Percentiles rank a stretch among this genome's conserved stretches.
These are phyloP conservation scores for Psilocybe mexicana DNA, from an alignment of 1,284 basidiomycete species.

Conservation along the genomic window DNA sequence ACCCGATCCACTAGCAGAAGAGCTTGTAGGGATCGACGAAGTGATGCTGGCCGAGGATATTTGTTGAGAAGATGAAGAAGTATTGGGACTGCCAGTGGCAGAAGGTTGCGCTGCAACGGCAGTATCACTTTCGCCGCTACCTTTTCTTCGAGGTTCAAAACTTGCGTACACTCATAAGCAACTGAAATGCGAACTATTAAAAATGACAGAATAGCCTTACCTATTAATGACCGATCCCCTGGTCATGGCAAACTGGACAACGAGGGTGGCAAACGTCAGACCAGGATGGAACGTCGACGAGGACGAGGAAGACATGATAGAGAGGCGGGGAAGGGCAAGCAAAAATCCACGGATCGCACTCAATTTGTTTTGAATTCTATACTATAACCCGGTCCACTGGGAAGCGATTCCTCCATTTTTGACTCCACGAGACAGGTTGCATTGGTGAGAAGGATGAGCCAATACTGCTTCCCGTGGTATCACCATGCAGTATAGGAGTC, in stretches of 20 bases:
- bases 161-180: background rate
- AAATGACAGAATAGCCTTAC: constrained; percentile 1
- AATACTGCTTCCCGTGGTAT: constrained; percentile 7
- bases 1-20: background rate
- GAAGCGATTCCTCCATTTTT: constrained; percentile 4
- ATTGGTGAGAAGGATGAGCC: constrained; percentile 9
- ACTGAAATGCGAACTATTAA: background rate
- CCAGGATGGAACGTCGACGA: constrained; percentile 18
- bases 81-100: background rate
- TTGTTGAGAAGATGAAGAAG: background rate
- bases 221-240: constrained; percentile 5
- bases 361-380: constrained; percentile 7
- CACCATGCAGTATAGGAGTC: background rate
- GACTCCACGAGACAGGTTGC: background rate
- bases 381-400: constrained; percentile 10
- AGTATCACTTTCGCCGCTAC: background rate
- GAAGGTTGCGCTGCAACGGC: background rate
- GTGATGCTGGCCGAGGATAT: background rate
- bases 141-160: constrained; percentile 5
- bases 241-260: constrained; percentile 14
- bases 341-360: constrained; percentile 5
- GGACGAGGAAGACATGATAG: constrained; percentile 8
- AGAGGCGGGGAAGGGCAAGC: constrained; percentile 7
- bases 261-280: constrained; percentile 18
- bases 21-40: background rate